Conservation (phyloP, 2,329 filamentous ascomycete genomes). For the Diaporthe australafricana region DNA sequence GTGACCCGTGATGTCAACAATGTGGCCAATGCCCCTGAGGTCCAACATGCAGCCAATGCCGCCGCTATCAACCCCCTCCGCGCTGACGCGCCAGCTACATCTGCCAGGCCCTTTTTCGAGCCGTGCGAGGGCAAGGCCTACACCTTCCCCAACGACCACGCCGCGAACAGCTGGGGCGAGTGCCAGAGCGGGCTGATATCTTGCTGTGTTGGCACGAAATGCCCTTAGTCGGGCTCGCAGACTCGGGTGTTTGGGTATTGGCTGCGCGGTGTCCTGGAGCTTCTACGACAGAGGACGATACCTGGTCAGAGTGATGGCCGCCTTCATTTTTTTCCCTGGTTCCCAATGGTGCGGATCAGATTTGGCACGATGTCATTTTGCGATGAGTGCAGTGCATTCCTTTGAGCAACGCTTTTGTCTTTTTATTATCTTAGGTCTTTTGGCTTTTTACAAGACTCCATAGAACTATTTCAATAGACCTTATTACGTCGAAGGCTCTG, state of each 20-base stretch:
- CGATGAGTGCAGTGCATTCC: too few species aligned
- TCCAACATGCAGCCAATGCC: conserved; percentile 33
- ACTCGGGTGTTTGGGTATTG: too few species aligned
- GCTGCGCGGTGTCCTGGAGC: too few species aligned
- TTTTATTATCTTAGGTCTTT: too few species aligned
- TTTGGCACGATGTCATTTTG: fast-evolving
- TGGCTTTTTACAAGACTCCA: background rate
- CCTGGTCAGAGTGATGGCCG: too few species aligned
- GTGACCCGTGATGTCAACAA: conserved; percentile 37
- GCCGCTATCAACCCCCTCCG: conserved; percentile 41
- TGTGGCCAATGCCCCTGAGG: conserved; percentile 28
- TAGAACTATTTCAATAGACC: background rate
- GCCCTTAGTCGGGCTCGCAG: background rate
- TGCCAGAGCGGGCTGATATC: conserved; percentile 29
- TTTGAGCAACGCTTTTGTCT: background rate
- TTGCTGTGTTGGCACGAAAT: conserved; percentile 12
- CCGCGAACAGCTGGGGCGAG: conserved; percentile 37
- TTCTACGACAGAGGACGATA: too few species aligned
- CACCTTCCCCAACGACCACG: conserved; percentile 35
- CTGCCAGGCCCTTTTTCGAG: conserved; percentile 34
- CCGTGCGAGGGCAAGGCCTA: conserved; percentile 36
- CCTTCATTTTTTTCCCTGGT: background rate
- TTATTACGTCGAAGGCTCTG: conserved; percentile 29
- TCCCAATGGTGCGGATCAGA: background rate
- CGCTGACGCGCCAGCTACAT: conserved; percentile 12